Evolutionary conservation across 225 moss, liverwort and hornwort genomes (phyloP), one percentile per base, ranked within the genome.

Genomic region (Sphagnum contortum): DNA sequence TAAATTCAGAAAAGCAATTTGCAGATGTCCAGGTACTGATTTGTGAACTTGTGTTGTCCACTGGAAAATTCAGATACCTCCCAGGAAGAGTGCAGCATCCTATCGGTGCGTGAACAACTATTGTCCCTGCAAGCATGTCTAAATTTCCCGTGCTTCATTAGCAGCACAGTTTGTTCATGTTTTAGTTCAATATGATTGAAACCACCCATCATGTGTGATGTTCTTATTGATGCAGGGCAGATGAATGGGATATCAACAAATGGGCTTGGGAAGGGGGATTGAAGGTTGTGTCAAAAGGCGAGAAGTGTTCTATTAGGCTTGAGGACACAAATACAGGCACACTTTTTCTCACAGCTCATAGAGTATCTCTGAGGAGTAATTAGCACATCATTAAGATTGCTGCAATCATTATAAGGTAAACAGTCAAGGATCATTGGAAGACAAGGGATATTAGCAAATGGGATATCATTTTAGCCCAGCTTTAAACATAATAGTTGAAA

Each of bases 181-280:
- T 53, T 10, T 53, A 10, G 53, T 45, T 5, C 2, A 47, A 61
- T 5, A 9, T 61, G 61, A 45, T 47, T 9, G 12, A 13, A 47
- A 47, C 45, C 4, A 6, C 48, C 3, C 56, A 46, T 55, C 29
- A 56, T 4, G 47, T 64, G 57, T 60, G 64, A 49, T 70, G 60
- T 57, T 60, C 66, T 71, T 52, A 9, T 68, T 14, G 61, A 55
- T 80, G 73, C 70, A 94, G 94, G 80, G 96, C 96, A 68, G 96
- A 98, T 76, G 96, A 98, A 54, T 98, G 96, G 96, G 87, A 98
- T 70, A 89, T 98, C 81, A 98, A 93, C 76, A 93, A 98, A 72
- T 98, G 96, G 96, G 80, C 83, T 55, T 98, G 96, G 96, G 96
- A 98, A 68, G 96, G 96, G 55, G 73, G 77, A 48, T 77, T 98